Base-by-base conservation (phyloP, 1,284 basidiomycete species). In the Xerocomus cyaneibrunnescens region DNA sequence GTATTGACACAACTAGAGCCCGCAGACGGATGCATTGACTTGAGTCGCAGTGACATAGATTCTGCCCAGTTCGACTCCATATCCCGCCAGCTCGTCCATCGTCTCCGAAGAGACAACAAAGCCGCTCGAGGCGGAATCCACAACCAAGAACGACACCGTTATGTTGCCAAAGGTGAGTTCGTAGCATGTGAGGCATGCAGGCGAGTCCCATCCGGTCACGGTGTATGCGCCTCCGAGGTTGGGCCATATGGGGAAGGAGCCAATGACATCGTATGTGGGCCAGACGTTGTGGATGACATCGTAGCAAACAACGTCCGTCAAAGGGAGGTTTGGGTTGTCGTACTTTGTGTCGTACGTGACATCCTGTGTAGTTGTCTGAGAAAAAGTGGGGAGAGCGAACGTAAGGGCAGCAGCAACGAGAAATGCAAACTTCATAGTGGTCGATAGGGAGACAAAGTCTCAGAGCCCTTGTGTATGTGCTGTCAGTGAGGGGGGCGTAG, bases 171-270 rank as follows among this genome's bases (percentile, higher is more conserved):
- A 74, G 5, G 62, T 66, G 34, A 72, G 19, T 0, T 49, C 12
- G 51, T 68, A 74, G 34, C 72, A 76, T 2, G 62, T 57, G 0
- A 74, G 73, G 5, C 50, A 51, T 5, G 48, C 57, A 5, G 64
- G 10, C 5, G 68, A 70, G 51, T 68, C 43, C 60, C 59, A 74
- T 3, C 57, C 55, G 0, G 55, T 51, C 13, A 82, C 64, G 17
- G 68, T 71, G 27, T 59, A 60, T 8, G 70, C 72, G 12, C 74
- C 80, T n/a, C 78, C 81, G 57, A 83, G 66, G 57, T 73, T 64
- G 14, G 81, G 80, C 68, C 75, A 83, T 25, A 49, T 64, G 27
- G 77, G 76, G 39, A 83, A 68, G 14, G 70, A 69, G 10, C 70
- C 70, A 59, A 82, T 76, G 27, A 73, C 80, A 23, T 63, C 66